Evolutionary conservation across 2,329 filamentous ascomycete species (phyloP).

Genomic region (Fusarium sp.): DNA sequence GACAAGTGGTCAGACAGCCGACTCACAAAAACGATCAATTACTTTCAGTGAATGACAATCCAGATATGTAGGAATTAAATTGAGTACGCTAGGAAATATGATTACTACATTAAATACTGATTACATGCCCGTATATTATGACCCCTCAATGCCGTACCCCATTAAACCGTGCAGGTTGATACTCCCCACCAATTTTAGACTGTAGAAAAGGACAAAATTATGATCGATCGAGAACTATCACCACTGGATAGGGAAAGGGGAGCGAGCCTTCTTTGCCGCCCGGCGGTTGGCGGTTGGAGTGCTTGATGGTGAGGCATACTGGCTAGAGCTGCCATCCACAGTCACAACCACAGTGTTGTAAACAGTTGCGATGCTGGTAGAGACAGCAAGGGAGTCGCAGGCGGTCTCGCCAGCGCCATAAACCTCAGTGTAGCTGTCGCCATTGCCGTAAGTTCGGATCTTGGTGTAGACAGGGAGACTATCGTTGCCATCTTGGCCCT

Average conservation of each 20-base stretch:
- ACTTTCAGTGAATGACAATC: too few relatives aligned
- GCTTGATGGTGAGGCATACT: constrained; percentile 25
- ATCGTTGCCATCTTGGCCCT: constrained; percentile 18
- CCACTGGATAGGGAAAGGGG: constrained; percentile 33
- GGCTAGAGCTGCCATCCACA: constrained; percentile 27
- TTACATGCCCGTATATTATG: constrained; percentile 26
- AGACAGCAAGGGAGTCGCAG: constrained; percentile 46
- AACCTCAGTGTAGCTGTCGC: constrained; percentile 29
- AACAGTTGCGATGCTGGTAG: constrained; percentile 54
- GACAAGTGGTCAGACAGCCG: too few relatives aligned
- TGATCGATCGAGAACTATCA: constrained; percentile 11
- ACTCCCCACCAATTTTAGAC: constrained; percentile 14
- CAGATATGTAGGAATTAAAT: neutral
- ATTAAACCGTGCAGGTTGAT: constrained; percentile 7
- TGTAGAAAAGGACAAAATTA: constrained; percentile 12
- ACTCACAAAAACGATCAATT: too few relatives aligned
- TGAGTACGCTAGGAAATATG: constrained; percentile 11
- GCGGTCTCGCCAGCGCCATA: constrained; percentile 32
- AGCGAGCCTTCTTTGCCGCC: constrained; percentile 28
- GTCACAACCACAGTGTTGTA: constrained; percentile 58
- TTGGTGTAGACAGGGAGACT: constrained; percentile 37
- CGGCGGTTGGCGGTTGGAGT: constrained; percentile 12
- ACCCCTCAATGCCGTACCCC: constrained; percentile 1
- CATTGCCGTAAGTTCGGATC: constrained; percentile 30
- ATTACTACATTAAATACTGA: constrained; percentile 33